Evolutionary conservation across 306 rosid genomes (phyloP).

Genomic region (Hylodesmum podocarpum): DNA sequence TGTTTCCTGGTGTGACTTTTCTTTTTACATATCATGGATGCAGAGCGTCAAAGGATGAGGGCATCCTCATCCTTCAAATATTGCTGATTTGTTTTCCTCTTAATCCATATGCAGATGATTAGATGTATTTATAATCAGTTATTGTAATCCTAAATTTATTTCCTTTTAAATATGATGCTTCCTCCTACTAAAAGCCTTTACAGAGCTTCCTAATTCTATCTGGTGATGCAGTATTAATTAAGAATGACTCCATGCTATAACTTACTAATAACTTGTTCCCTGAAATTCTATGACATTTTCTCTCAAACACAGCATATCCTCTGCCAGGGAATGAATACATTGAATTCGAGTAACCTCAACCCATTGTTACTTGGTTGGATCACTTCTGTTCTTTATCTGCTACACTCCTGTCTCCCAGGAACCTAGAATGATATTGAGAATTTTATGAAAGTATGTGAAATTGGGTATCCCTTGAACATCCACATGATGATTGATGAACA

Average conservation of each 20-base stretch:
- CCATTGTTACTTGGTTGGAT: not conserved
- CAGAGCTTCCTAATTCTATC: not conserved
- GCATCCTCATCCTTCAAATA: slow-evolving; percentile 66
- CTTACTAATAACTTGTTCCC: not conserved
- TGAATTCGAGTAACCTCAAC: not conserved
- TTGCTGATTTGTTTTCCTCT: slow-evolving; percentile 90
- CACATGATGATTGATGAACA: not conserved
- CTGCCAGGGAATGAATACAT: slow-evolving; percentile 19
- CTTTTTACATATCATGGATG: slow-evolving; percentile 12
- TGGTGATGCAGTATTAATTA: not conserved
- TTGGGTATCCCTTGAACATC: not conserved
- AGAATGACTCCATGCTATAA: not conserved
- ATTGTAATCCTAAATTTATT: slow-evolving; percentile 4
- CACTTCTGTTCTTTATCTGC: not conserved
- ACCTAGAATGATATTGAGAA: not conserved
- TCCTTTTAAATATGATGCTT: not conserved
- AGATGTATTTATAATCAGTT: slow-evolving; percentile 56
- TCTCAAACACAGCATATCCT: not conserved
- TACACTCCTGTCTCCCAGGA: not conserved
- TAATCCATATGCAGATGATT: slow-evolving; percentile 95
- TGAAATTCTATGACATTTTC: not conserved
- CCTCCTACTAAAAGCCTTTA: slow-evolving; percentile 15
- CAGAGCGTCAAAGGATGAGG: slow-evolving; percentile 59
- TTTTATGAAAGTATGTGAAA: not conserved
- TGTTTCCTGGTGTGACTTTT: not conserved